Base-by-base conservation (phyloP, 176 grass and related monocot species). In the Carex cristatella region DNA sequence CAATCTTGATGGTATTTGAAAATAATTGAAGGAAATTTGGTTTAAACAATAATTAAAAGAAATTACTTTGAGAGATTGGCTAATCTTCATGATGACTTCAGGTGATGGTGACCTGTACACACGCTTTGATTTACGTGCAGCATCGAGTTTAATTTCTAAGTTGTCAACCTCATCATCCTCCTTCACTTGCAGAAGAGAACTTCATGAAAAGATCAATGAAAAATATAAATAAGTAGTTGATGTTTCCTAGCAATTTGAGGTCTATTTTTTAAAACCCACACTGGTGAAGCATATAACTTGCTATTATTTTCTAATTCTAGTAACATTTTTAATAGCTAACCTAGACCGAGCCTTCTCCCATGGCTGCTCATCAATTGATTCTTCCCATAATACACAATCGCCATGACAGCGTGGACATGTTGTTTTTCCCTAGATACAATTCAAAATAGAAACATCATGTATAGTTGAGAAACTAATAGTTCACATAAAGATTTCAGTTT, bases 311-410 rank as follows among this genome's bases (percentile, higher is more conserved):
- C 40, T 85, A 31, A 83, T 58, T 19, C 33, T 77, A 32, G 51
- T 71, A 69, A 82, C 78, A 54, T 59, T 4, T 16, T 77, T 3
- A 32, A 56, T 12, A 56, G 48, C 73, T 56, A 65, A 98, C 95
- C 95, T 98, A 9, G 92, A 94, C 65, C 65, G 89, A 85, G 92
- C 91, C 89, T 92, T 90, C 85, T 98, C 95, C 95, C 93, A 94
- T 76, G 92, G 89, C 61, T 77, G 89, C 56, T 94, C 95, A 88
- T 98, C 95, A 90, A 98, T 90, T 72, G 86, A 94, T 88, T 98
- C 93, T 85, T 94, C 91, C 95, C 93, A 98, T 93, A 94, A 94
- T 64, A 98, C 95, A 70, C 95, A 93, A 73, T 98, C 95, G 51
- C 95, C 95, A 59, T 79, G 61, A 46, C 93, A 98, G 55, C 88